phyloP scores from a whole-genome alignment of 805 yeast genomes.

The Nakazawaea ambrosiae region DNA sequence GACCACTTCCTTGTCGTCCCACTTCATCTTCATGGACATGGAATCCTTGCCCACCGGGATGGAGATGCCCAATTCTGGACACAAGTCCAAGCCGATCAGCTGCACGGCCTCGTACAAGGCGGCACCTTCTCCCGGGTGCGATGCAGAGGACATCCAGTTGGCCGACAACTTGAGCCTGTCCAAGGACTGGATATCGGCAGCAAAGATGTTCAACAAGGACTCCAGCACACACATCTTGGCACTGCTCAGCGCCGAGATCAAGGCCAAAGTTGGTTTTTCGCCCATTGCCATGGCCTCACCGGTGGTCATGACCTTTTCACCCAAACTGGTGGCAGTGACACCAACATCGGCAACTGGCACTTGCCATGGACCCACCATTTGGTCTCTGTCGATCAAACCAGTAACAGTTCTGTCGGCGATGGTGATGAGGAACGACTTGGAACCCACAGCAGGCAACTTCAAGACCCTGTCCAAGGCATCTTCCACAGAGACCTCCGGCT shows the following conservation, averaged over 20 bases:
- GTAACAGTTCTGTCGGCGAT: conserved; percentile 98
- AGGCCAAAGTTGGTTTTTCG: conserved; percentile 86
- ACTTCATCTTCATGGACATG: conserved; percentile 98
- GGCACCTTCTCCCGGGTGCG: conserved; percentile 92
- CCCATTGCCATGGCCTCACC: conserved; percentile 99
- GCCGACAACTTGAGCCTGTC: conserved; percentile 84
- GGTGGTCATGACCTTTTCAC: conserved; percentile 59
- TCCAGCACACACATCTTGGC: conserved; percentile 97
- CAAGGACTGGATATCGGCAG: conserved; percentile 78
- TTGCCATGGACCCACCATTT: conserved; percentile 99
- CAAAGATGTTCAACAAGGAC: conserved; percentile 77
- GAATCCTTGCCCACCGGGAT: conserved; percentile 99
- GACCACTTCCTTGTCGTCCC: conserved; percentile 88
- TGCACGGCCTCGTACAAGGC: conserved; percentile 94
- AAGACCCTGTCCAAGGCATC: conserved; percentile 80
- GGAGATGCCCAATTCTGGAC: conserved; percentile 86
- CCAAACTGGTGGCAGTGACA: conserved; percentile 87
- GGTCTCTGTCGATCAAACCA: conserved; percentile 95
- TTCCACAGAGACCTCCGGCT: conserved; percentile 28
- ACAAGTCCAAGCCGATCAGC: conserved; percentile 89
- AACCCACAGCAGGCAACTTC: conserved; percentile 88
- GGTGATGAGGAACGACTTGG: conserved; percentile 91
- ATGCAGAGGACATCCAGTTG: conserved; percentile 98
- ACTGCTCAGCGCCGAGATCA: conserved; percentile 82
- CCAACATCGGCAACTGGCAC: conserved; percentile 98